Evolutionary conservation across 176 grass and related monocot genomes (phyloP), one percentile per base, ranked within the genome.

Genomic region (Dendrocalamus sinicus): DNA sequence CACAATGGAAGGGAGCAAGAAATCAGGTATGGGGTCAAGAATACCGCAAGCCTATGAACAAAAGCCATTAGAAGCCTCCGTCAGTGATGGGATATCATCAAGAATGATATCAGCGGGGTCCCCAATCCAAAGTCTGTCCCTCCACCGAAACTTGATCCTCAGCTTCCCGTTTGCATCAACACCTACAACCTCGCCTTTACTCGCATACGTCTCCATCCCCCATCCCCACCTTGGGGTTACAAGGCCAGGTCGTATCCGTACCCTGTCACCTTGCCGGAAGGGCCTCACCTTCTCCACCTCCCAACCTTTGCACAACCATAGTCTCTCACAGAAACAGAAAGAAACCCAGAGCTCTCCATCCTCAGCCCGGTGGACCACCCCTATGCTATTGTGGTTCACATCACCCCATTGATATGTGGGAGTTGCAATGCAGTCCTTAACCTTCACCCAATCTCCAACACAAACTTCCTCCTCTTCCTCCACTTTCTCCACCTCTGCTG

Each of bases 371-470:
- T 99, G 97, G 44, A 94, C 90, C 20, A 99, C 97, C 61, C 97
- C 97, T 80, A 99, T 80, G 65, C 97, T 99, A 71, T 72, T 87
- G 67, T 89, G 97, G 67, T 79, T 94, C 54, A 94, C 94, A 81
- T 99, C 97, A 20, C 97, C 97, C 97, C 97, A 99, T 71, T 99
- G 97, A 66, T 99, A 96, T 70, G 92, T 91, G 28, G 97, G 97
- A 30, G 92, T 93, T 62, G 37, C 48, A 79, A 99, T 35, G 17
- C 81, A 89, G 35, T 94, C 90, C 89, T 95, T 92, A 67, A 99
- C 94, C 87, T 94, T 99, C 20, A 96, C 97, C 97, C 97, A 99
- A 48, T 96, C 92, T 83, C 94, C 92, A 4, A 96, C 86, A 15
- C 85, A 70, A 7, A 99, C 72, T 88, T 90, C 92, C 75, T 94